A percentile compares a stretch with the other conserved stretches of the same genome.
Evolutionary conservation across 495 filamentous ascomycete species (phyloP).

Genomic region (Chaetomium fimeti): DNA sequence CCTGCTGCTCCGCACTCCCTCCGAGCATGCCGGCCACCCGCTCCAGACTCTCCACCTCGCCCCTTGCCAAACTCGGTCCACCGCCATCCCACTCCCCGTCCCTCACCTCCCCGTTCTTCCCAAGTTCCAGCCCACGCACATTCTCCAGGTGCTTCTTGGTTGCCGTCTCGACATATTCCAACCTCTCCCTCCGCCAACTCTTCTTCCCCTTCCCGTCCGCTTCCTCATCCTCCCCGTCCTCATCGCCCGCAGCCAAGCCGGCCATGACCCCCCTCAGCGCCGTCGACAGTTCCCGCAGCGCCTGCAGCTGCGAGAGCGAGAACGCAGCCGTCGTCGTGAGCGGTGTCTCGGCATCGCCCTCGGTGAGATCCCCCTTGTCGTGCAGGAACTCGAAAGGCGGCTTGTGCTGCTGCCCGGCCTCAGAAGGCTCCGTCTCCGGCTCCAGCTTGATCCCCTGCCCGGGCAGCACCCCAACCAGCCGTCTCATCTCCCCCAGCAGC

Average conservation of each 20-base stretch:
- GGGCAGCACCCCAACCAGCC: constrained; percentile 47
- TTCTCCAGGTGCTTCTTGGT: constrained; percentile 56
- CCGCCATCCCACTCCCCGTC: constrained; percentile 56
- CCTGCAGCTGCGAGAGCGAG: constrained; percentile 74
- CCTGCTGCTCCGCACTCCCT: constrained; percentile 6
- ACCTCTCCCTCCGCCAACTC: constrained; percentile 57
- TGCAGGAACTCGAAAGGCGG: constrained; percentile 54
- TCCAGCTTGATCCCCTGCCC: constrained; percentile 1
- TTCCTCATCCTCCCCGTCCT: constrained; percentile 35
- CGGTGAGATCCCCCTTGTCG: constrained; percentile 41
- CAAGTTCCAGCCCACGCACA: constrained; percentile 56
- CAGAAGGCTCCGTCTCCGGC: constrained; percentile 13
- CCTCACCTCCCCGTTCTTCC: constrained; percentile 53
- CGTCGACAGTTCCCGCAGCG: constrained; percentile 64
- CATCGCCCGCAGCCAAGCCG: constrained; percentile 45
- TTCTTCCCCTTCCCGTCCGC: constrained; percentile 29
- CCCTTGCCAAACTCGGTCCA: constrained; percentile 39
- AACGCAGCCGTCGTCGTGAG: constrained; percentile 77
- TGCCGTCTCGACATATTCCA: constrained; percentile 74
- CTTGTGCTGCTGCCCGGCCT: background rate
- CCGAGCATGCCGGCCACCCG: constrained; percentile 45
- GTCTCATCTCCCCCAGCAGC: constrained; percentile 63
- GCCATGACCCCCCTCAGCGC: constrained; percentile 61
- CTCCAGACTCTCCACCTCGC: constrained; percentile 56
- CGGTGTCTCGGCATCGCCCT: constrained; percentile 46